Conservation (phyloP, 2,329 filamentous ascomycete species). For the Penicillium olsonii region DNA sequence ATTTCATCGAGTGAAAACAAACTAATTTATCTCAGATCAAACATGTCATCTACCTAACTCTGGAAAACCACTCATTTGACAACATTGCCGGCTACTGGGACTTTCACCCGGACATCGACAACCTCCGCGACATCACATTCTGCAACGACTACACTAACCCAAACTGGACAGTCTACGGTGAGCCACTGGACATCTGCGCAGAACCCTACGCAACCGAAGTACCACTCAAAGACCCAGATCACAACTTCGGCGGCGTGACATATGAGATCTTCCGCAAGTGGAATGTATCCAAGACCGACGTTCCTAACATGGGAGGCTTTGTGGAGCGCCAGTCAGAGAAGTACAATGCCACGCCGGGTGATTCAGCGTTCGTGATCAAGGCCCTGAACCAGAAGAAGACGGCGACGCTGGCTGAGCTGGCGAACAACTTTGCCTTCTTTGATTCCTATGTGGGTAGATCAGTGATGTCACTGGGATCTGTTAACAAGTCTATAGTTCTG, state of each 20-base stretch:
- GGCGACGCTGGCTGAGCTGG: conserved; percentile 35
- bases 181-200: conserved; percentile 39
- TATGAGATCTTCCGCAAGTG: conserved; percentile 44
- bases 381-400: conserved; percentile 40
- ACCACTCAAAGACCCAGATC: conserved; percentile 38
- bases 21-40: conserved; percentile 27
- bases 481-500: conserved; percentile 28
- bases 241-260: conserved; percentile 33
- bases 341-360: conserved; percentile 37
- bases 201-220: conserved; percentile 39
- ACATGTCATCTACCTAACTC: conserved; percentile 40
- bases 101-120: conserved; percentile 41
- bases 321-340: conserved; percentile 42
- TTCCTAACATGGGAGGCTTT: conserved; percentile 42
- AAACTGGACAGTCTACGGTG: conserved; percentile 41
- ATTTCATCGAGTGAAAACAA: not conserved
- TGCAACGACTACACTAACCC: conserved; percentile 44
- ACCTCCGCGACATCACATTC: conserved; percentile 33
- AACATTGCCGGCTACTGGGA: conserved; percentile 45
- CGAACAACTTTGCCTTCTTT: conserved; percentile 41
- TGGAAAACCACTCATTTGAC: conserved; percentile 45
- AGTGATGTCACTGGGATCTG: not conserved
- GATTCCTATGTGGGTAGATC: conserved; percentile 35
- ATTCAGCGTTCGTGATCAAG: conserved; percentile 41
- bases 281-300: conserved; percentile 36